Percentiles rank a stretch among this genome's conserved stretches.
Evolutionary conservation across 805 yeast species (phyloP).

Genomic region (Wickerhamiella spandovensis): DNA sequence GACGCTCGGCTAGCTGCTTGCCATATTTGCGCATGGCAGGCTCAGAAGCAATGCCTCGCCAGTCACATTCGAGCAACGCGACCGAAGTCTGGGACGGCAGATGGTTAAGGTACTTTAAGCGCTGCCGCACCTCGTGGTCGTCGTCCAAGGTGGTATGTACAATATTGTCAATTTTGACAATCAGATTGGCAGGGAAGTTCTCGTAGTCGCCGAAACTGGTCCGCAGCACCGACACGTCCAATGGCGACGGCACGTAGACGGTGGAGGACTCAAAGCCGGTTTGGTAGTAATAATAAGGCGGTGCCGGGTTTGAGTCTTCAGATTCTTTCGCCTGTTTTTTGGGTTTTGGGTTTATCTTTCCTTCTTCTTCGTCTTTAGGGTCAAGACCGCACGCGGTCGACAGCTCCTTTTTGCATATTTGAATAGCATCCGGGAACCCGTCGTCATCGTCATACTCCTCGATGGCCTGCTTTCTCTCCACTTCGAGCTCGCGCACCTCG

Average conservation of each 20-base stretch:
- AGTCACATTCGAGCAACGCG: constrained; percentile 74
- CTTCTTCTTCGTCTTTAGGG: constrained; percentile 45
- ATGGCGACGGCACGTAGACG: constrained; percentile 55
- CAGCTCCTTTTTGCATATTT: constrained; percentile 24
- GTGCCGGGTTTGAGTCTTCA: constrained; percentile 11
- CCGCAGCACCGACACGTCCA: constrained; percentile 66
- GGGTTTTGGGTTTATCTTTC: constrained; percentile 15
- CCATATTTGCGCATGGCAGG: constrained; percentile 18
- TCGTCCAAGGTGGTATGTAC: constrained; percentile 51
- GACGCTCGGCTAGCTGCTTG: constrained; percentile 17
- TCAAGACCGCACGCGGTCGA: constrained; percentile 50
- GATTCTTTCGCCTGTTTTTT: constrained; percentile 3
- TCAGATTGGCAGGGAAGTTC: constrained; percentile 52
- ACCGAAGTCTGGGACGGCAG: constrained; percentile 75
- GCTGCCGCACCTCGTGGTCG: constrained; percentile 34
- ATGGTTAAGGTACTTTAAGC: constrained; percentile 64
- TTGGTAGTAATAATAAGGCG: constrained; percentile 55
- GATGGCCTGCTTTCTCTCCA: constrained; percentile 40
- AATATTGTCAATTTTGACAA: constrained; percentile 55
- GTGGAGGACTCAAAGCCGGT: constrained; percentile 57
- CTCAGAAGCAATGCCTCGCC: constrained; percentile 36
- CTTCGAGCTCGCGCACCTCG: constrained; percentile 44
- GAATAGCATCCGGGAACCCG: constrained; percentile 14
- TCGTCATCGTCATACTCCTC: constrained; percentile 12
- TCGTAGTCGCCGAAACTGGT: constrained; percentile 48